Conservation (phyloP, 345 rosid genomes). For the Arabidopsis thaliana region DNA sequence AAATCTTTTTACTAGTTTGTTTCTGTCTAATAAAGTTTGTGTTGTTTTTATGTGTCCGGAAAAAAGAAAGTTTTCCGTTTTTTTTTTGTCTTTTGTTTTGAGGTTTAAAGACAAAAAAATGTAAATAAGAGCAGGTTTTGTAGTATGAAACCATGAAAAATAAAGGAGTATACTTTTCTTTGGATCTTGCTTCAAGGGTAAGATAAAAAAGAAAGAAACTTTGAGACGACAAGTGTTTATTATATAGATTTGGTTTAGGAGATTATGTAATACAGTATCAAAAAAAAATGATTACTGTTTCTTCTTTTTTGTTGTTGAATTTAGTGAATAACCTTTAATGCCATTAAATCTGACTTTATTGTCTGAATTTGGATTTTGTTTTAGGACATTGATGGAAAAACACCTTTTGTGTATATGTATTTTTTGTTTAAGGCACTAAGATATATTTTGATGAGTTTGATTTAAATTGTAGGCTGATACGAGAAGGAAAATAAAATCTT, state of each 20-base stretch:
- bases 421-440: neutral
- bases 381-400: conserved; percentile 6
- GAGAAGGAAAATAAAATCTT: neutral
- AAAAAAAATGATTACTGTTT: conserved; percentile 31
- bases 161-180: conserved; percentile 33
- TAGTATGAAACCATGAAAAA: conserved; percentile 43
- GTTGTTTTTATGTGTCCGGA: conserved; percentile 20
- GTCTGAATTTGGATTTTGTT: conserved; percentile 1
- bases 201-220: conserved; percentile 38
- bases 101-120: conserved; percentile 27
- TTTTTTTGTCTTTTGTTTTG: conserved; percentile 22
- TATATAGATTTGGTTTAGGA: conserved; percentile 5
- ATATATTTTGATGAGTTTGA: conserved; percentile 4
- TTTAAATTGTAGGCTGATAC: neutral
- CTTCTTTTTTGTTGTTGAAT: conserved; percentile 7
- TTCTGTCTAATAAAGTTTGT: conserved; percentile 29
- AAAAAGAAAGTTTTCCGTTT: conserved; percentile 7
- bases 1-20: neutral
- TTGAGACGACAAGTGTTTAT: conserved; percentile 40
- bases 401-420: neutral
- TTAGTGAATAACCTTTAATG: conserved; percentile 16
- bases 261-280: conserved; percentile 13
- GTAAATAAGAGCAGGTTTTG: conserved; percentile 32
- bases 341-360: conserved; percentile 21
- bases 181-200: conserved; percentile 44